These are phyloP conservation scores for Irpex sp. DNA, from an alignment of 1,284 basidiomycete species.

Conservation along the genomic window DNA sequence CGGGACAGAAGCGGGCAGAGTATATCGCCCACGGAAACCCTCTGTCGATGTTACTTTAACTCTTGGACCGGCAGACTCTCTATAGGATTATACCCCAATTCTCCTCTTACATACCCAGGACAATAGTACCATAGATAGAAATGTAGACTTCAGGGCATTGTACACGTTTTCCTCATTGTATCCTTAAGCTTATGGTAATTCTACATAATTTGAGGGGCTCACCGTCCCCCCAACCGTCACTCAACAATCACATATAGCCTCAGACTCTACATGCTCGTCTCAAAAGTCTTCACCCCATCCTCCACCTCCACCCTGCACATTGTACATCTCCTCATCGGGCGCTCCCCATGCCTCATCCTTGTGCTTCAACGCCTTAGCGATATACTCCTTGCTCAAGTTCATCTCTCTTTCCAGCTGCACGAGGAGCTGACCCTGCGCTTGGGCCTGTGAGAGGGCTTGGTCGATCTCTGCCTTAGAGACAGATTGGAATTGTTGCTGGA, in stretches of 20 bases:
- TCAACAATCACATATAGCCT: neutral
- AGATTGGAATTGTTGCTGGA: slow-evolving; percentile 45
- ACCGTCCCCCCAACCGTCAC: neutral
- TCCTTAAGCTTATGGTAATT: neutral
- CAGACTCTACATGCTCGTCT: neutral
- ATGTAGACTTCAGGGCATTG: neutral
- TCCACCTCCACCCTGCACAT: neutral
- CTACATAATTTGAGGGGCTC: neutral
- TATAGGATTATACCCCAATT: neutral
- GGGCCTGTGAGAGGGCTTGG: slow-evolving; percentile 54
- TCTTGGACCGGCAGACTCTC: neutral
- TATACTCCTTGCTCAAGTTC: slow-evolving; percentile 60
- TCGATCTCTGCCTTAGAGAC: slow-evolving; percentile 56
- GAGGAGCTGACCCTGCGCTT: slow-evolving; percentile 51
- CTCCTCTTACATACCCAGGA: neutral
- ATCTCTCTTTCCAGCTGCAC: slow-evolving; percentile 52
- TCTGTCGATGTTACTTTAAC: neutral
- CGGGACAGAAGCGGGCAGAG: slow-evolving; percentile 2
- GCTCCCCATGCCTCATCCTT: slow-evolving; percentile 27
- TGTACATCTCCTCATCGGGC: slow-evolving; percentile 26
- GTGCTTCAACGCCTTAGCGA: slow-evolving; percentile 45
- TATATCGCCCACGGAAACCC: neutral
- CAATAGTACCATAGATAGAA: neutral
- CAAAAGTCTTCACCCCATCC: slow-evolving; percentile 12
- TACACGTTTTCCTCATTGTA: neutral